A percentile compares a stretch with the other conserved stretches of the same genome.
phyloP scores from a whole-genome alignment of 148 eudicot genomes.

The Euryodendron excelsum region DNA sequence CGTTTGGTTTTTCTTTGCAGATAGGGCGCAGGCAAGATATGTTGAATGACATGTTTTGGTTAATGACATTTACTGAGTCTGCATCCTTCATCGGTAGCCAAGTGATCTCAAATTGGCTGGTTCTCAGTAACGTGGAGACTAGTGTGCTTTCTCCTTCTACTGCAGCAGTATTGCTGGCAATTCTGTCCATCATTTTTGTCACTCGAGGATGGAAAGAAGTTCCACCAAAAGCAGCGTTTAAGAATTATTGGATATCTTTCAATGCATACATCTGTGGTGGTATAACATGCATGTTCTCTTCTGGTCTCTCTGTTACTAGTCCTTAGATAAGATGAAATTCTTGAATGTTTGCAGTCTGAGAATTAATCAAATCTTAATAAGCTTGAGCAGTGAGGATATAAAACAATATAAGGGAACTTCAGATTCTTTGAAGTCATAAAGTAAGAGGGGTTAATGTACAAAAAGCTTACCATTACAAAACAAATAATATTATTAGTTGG shows the following conservation, averaged over 20 bases:
- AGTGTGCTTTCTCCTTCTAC: conserved; percentile 44
- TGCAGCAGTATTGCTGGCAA: conserved; percentile 51
- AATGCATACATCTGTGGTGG: conserved; percentile 45
- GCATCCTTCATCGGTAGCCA: conserved; percentile 74
- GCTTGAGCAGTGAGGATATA: not conserved
- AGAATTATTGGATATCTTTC: conserved; percentile 56
- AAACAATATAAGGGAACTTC: not conserved
- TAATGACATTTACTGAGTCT: conserved; percentile 73
- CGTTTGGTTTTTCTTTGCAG: conserved; percentile 39
- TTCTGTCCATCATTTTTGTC: conserved; percentile 41
- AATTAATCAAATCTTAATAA: not conserved
- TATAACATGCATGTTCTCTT: conserved; percentile 24
- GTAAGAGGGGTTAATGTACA: not conserved
- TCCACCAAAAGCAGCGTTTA: conserved; percentile 34
- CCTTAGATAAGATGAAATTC: not conserved
- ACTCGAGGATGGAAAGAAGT: conserved; percentile 55
- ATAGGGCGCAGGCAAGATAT: conserved; percentile 80
- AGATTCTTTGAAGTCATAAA: not conserved
- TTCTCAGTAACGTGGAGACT: conserved; percentile 36
- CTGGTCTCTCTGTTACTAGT: not conserved
- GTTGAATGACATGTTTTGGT: conserved; percentile 85
- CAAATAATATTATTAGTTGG: not conserved
- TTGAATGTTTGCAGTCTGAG: not conserved
- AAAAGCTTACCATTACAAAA: not conserved
- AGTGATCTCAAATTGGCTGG: conserved; percentile 65